Evolutionary conservation across 108 stramenopile species (phyloP).

Genomic region (Nitzschia palea): DNA sequence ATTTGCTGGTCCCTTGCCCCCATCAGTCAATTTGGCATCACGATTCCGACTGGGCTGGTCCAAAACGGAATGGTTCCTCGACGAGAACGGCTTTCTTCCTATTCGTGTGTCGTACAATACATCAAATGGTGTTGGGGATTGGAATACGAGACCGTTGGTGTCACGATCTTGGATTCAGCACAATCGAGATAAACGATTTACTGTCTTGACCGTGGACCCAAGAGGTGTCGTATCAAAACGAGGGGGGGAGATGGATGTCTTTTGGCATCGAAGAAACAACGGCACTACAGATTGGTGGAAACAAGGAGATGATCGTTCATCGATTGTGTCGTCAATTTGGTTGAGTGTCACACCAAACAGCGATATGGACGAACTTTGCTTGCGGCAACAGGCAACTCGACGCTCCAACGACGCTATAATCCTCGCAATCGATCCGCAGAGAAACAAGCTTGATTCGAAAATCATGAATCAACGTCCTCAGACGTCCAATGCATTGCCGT

Average conservation of each 20-base stretch:
- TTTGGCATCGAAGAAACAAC: conserved; percentile 1
- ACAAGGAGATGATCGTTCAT: background rate
- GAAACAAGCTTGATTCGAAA: background rate
- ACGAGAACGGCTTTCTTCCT: conserved; percentile 1
- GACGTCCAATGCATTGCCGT: background rate
- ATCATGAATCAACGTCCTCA: background rate
- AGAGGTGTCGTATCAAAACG: background rate
- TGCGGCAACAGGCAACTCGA: background rate
- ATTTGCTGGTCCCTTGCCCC: background rate
- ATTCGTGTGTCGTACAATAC: background rate
- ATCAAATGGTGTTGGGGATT: background rate
- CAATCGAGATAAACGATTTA: background rate
- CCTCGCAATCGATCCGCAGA: background rate
- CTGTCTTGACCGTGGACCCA: background rate
- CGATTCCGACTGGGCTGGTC: background rate
- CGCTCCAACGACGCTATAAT: background rate
- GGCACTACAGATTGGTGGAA: background rate
- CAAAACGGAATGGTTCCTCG: background rate
- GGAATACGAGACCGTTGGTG: background rate
- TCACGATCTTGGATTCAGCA: background rate
- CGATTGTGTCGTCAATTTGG: background rate
- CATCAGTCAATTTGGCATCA: background rate
- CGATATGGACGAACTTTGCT: background rate
- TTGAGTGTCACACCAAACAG: background rate
- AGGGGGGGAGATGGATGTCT: background rate